Conservation (phyloP, 257 asterid genomes). For the Euphrasia confusa region DNA sequence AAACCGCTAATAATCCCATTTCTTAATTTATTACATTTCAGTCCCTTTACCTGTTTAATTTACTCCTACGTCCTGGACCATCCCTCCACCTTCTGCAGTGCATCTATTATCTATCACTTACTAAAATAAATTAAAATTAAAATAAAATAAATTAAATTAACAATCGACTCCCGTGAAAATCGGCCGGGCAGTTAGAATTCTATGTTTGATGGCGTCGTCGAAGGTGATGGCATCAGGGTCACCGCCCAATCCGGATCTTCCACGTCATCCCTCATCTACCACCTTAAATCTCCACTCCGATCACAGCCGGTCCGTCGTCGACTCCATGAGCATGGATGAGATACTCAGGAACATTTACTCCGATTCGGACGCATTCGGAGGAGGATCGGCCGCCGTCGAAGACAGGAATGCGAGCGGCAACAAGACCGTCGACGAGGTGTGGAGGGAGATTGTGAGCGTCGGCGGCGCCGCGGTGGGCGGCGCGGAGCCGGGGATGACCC, state of each 20-base stretch:
- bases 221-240: conserved; percentile 92
- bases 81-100: background rate
- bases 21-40: background rate
- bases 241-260: conserved; percentile 91
- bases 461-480: conserved; percentile 8
- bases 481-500: conserved; percentile 63
- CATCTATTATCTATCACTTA: background rate
- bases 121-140: background rate
- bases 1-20: too few species aligned
- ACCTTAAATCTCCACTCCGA: conserved; percentile 44
- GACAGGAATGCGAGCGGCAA: conserved; percentile 23
- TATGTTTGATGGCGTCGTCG: conserved; percentile 31
- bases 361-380: conserved; percentile 43
- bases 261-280: conserved; percentile 56
- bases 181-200: conserved; percentile 7
- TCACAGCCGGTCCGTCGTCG: conserved; percentile 49
- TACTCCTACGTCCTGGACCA: background rate
- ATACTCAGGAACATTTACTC: conserved; percentile 60
- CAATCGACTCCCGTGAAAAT: background rate
- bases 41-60: background rate
- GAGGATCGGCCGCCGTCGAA: conserved; percentile 22
- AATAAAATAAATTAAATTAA: background rate
- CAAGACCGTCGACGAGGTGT: conserved; percentile 55
- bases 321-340: conserved; percentile 87
- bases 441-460: conserved; percentile 58